Conservation (phyloP, 148 eudicot genomes). For the Heliosperma pusillum region DNA sequence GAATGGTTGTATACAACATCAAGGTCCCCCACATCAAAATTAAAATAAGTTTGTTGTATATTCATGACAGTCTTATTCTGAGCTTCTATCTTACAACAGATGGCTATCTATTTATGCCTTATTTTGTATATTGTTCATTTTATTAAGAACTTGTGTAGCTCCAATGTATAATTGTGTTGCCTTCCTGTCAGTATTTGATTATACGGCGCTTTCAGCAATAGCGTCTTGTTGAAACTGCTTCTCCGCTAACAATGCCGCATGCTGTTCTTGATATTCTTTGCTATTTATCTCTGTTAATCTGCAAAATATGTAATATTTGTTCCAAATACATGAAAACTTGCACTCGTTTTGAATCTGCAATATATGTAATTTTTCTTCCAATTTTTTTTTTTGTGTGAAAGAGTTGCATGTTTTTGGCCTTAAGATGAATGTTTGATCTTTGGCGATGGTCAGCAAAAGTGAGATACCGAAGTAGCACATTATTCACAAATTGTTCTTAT, state of each 20-base stretch:
- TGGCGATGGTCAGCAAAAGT: no score
- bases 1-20: no score
- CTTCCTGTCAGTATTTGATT: neutral
- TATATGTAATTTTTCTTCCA: no score
- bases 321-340: neutral
- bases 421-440: no score
- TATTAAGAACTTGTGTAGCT: neutral
- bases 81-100: neutral
- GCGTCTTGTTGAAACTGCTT: conserved; percentile 20
- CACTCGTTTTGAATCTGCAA: no score
- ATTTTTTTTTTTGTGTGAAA: no score
- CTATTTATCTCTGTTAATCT: conserved; percentile 96
- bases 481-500: no score
- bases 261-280: conserved; percentile 84
- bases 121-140: neutral
- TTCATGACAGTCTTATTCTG: no score
- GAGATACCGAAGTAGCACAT: no score
- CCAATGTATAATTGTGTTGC: neutral
- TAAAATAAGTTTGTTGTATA: no score
- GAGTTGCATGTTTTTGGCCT: no score
- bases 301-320: conserved; percentile 7
- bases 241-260: conserved; percentile 47
- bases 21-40: no score
- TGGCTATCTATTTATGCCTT: neutral
- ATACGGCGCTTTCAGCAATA: conserved; percentile 8